A percentile compares a stretch with the other conserved stretches of the same genome.
phyloP scores from a whole-genome alignment of 2,329 filamentous ascomycete genomes.

The Xylariaceae sp. region DNA sequence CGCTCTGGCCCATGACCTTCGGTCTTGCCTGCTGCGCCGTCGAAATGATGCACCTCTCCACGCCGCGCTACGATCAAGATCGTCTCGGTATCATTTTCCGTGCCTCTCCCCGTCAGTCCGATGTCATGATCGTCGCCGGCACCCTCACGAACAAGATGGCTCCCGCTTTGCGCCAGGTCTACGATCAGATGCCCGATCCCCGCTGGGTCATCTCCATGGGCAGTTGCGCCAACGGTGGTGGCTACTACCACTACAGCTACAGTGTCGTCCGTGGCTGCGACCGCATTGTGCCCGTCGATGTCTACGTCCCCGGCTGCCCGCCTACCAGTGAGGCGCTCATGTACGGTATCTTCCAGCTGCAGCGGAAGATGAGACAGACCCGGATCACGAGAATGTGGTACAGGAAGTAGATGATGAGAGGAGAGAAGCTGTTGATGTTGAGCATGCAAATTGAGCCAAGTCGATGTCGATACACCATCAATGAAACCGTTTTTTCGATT shows the following conservation, averaged over 20 bases:
- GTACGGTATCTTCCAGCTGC: slow-evolving; percentile 68
- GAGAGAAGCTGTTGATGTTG: neutral
- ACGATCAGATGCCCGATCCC: slow-evolving; percentile 93
- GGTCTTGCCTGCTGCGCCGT: slow-evolving; percentile 83
- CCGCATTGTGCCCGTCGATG: slow-evolving; percentile 71
- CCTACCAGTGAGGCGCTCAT: slow-evolving; percentile 58
- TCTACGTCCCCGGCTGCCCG: slow-evolving; percentile 73
- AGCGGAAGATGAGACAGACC: slow-evolving; percentile 67
- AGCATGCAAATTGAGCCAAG: neutral
- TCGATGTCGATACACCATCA: slow-evolving; percentile 5
- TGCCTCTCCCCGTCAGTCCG: slow-evolving; percentile 78
- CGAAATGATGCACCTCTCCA: slow-evolving; percentile 90
- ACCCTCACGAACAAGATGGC: slow-evolving; percentile 97
- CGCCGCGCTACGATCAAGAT: slow-evolving; percentile 84
- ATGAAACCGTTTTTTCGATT: slow-evolving; percentile 20
- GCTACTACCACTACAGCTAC: slow-evolving; percentile 86
- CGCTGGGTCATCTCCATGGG: slow-evolving; percentile 83
- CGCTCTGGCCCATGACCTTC: slow-evolving; percentile 85
- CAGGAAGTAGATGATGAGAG: slow-evolving; percentile 40
- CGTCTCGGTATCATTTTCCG: slow-evolving; percentile 86
- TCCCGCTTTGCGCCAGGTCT: slow-evolving; percentile 80
- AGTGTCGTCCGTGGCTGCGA: slow-evolving; percentile 70
- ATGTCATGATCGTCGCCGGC: slow-evolving; percentile 91
- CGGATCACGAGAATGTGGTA: slow-evolving; percentile 55
- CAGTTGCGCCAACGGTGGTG: slow-evolving; percentile 76